These are phyloP conservation scores for Colletotrichum godetiae DNA, from an alignment of 2,329 filamentous ascomycete genomes.

Conservation along the genomic window DNA sequence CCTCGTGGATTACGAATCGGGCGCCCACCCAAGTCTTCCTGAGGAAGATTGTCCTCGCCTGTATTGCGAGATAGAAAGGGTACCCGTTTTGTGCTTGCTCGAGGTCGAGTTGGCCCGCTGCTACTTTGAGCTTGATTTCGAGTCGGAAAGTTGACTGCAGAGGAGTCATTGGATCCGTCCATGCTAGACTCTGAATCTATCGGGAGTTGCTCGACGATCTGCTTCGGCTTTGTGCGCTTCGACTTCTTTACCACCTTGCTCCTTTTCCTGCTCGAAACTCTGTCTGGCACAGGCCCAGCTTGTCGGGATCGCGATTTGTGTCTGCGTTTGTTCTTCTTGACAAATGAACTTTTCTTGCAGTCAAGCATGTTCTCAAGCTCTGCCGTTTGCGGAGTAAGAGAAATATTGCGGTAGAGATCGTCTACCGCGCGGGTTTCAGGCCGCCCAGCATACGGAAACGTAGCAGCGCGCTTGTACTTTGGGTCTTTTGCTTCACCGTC, in stretches of 20 bases:
- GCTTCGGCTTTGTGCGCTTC: constrained; percentile 4
- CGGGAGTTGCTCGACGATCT: constrained; percentile 13
- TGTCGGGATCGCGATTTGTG: background rate
- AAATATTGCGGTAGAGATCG: constrained; percentile 26
- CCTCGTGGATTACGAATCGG: constrained; percentile 44
- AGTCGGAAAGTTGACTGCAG: constrained; percentile 31
- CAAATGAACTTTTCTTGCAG: constrained; percentile 1
- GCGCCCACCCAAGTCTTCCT: constrained; percentile 40
- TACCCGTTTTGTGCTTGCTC: constrained; percentile 20
- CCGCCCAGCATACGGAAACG: constrained; percentile 10
- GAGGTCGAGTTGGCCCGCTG: constrained; percentile 34
- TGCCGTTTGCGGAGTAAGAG: constrained; percentile 18
- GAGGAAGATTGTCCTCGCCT: constrained; percentile 40
- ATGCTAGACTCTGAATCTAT: constrained; percentile 20
- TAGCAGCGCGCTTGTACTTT: background rate
- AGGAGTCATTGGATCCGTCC: constrained; percentile 32
- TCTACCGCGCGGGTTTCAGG: constrained; percentile 40
- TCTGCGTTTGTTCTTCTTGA: background rate
- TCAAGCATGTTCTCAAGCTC: constrained; percentile 5
- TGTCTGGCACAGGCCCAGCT: constrained; percentile 21
- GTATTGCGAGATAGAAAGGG: constrained; percentile 13
- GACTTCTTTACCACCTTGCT: background rate
- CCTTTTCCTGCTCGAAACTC: constrained; percentile 28
- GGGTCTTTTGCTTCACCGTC: background rate
- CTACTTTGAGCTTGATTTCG: constrained; percentile 29